phyloP scores from a whole-genome alignment of 352 stramenopile species.

The Globisporangium irregulare region DNA sequence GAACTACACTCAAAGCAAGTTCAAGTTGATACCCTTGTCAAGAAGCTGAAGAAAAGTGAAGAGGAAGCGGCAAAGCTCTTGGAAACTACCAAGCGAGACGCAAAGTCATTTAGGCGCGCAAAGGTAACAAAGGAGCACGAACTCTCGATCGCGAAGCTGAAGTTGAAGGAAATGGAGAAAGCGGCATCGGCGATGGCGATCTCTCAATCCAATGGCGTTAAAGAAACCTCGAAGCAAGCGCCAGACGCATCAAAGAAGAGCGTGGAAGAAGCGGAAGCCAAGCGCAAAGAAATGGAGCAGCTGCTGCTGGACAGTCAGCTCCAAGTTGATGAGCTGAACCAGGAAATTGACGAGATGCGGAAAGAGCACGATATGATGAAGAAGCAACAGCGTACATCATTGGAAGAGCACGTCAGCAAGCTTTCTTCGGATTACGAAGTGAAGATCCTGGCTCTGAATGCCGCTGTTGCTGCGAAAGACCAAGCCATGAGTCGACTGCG shows the following conservation, averaged over 20 bases:
- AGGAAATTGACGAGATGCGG: slow-evolving; percentile 44
- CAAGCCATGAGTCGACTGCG: slow-evolving; percentile 35
- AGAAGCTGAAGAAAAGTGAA: slow-evolving; percentile 58
- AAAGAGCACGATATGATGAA: slow-evolving; percentile 34
- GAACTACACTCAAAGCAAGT: slow-evolving; percentile 62
- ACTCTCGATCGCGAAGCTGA: slow-evolving; percentile 52
- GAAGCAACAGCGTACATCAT: slow-evolving; percentile 32
- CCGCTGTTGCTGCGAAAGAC: slow-evolving; percentile 45
- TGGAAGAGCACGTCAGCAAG: slow-evolving; percentile 39
- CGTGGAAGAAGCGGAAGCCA: slow-evolving; percentile 20
- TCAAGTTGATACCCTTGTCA: slow-evolving; percentile 48
- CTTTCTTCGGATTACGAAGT: slow-evolving; percentile 48
- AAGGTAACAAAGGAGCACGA: slow-evolving; percentile 70
- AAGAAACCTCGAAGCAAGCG: slow-evolving; percentile 16
- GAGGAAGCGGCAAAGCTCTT: slow-evolving; percentile 39
- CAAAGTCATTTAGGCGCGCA: slow-evolving; percentile 38
- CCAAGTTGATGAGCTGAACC: slow-evolving; percentile 55
- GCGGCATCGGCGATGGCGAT: slow-evolving; percentile 19
- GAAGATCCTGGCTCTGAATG: slow-evolving; percentile 44
- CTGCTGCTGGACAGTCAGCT: slow-evolving; percentile 46
- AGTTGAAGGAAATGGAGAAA: slow-evolving; percentile 61
- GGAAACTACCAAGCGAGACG: slow-evolving; percentile 49
- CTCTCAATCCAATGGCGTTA: slow-evolving; percentile 19
- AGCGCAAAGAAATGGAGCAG: slow-evolving; percentile 48
- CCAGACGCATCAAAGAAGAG: slow-evolving; percentile 17